These are phyloP conservation scores for Gelatoporia subvermispora DNA, from an alignment of 768 basidiomycete genomes.

Conservation along the genomic window DNA sequence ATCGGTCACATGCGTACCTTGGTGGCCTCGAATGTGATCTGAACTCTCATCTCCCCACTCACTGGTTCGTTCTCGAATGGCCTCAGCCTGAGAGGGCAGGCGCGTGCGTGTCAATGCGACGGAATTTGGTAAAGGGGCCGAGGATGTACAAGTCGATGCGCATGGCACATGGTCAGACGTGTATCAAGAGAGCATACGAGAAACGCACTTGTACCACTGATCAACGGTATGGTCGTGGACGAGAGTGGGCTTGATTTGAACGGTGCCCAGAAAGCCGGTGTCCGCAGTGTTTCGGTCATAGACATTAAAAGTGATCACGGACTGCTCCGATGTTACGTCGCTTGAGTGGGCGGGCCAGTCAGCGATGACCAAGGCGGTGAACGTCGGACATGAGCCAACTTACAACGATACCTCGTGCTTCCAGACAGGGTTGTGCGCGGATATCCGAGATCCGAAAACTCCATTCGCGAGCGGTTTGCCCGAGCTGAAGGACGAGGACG, in stretches of 20 bases:
- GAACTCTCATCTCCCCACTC: constrained; percentile 90
- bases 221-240: constrained; percentile 94
- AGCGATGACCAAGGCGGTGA: neutral
- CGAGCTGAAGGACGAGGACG: constrained; percentile 23
- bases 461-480: constrained; percentile 21
- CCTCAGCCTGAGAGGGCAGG: constrained; percentile 46
- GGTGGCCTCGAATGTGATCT: constrained; percentile 89
- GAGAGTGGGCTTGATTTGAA: constrained; percentile 87
- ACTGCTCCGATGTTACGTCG: constrained; percentile 89
- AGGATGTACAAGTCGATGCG: constrained; percentile 2
- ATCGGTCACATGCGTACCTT: constrained; percentile 49
- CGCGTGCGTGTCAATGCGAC: constrained; percentile 9
- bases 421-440: constrained; percentile 92
- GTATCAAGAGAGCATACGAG: constrained; percentile 7
- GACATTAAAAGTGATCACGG: constrained; percentile 79
- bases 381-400: constrained; percentile 29
- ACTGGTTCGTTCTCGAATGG: constrained; percentile 79
- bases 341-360: constrained; percentile 38
- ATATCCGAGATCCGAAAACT: constrained; percentile 56
- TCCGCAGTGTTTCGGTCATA: constrained; percentile 85
- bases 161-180: constrained; percentile 8
- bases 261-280: constrained; percentile 84
- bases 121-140: neutral
- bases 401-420: constrained; percentile 99
- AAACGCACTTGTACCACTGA: constrained; percentile 91